Percentiles rank a stretch among this genome's conserved stretches.
These are phyloP conservation scores for Cyclotella sp. DNA, from an alignment of 108 stramenopile species.

Conservation along the genomic window DNA sequence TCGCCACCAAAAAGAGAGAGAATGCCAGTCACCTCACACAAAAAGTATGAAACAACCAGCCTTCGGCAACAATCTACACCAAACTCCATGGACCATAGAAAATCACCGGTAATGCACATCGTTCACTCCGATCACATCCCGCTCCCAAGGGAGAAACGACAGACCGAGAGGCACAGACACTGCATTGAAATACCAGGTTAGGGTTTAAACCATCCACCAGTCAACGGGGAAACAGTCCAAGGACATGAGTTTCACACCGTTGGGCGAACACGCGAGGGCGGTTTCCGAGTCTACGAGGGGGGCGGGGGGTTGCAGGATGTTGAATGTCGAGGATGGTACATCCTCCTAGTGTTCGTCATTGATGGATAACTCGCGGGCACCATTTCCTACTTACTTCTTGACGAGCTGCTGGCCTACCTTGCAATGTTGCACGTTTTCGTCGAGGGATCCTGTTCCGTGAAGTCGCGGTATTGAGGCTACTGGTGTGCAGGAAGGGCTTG, in stretches of 20 bases:
- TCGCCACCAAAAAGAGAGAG: slow-evolving; percentile 25
- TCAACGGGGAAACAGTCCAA: slow-evolving; percentile 33
- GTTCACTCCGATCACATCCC: not conserved
- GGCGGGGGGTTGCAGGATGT: slow-evolving; percentile 1
- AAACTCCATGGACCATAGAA: not conserved
- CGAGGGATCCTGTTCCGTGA: too few species aligned
- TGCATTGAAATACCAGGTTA: slow-evolving; percentile 29
- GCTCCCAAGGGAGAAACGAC: not conserved
- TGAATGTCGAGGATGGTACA: not conserved
- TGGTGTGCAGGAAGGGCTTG: too few species aligned
- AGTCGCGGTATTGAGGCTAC: too few species aligned
- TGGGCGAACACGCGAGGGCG: slow-evolving; percentile 40
- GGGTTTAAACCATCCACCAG: slow-evolving; percentile 37
- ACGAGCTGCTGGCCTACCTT: too few species aligned
- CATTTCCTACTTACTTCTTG: too few species aligned
- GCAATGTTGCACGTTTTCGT: too few species aligned
- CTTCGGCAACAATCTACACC: not conserved
- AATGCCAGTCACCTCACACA: not conserved
- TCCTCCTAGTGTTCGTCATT: not conserved
- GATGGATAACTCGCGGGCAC: not conserved
- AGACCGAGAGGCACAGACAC: slow-evolving; percentile 26
- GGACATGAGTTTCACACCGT: slow-evolving; percentile 31
- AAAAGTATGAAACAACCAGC: not conserved
- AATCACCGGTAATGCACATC: not conserved
- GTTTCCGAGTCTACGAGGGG: slow-evolving; percentile 20